Conservation (phyloP, 1,284 basidiomycete species). For the Irpex rosettiformis region DNA sequence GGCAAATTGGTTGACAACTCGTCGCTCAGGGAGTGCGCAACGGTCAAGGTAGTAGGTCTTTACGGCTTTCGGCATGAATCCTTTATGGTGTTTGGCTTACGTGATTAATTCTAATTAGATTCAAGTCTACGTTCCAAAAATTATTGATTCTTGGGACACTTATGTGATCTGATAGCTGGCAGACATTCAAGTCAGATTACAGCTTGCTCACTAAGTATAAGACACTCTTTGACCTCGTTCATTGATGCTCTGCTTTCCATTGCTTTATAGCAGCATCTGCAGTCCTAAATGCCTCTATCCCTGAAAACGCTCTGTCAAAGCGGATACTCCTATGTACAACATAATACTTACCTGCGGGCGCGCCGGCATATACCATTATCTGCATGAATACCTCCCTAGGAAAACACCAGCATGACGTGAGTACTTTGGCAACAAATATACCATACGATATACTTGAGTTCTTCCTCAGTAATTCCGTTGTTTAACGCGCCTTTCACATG, state of each 20-base stretch:
- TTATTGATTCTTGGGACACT: too few species aligned
- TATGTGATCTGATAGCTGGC: too few species aligned
- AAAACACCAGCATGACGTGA: neutral
- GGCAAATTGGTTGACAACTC: too few species aligned
- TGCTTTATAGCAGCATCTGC: neutral
- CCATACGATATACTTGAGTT: neutral
- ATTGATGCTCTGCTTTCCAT: conserved; percentile 1
- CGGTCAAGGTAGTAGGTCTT: too few species aligned
- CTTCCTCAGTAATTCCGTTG: neutral
- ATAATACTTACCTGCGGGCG: neutral
- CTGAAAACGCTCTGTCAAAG: neutral
- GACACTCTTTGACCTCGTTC: too few species aligned
- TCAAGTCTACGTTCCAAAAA: too few species aligned
- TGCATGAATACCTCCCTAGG: neutral
- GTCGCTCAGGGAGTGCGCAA: too few species aligned
- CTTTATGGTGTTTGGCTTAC: too few species aligned
- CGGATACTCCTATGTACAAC: neutral
- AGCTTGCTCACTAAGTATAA: too few species aligned
- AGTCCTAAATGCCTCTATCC: neutral
- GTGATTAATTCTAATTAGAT: too few species aligned
- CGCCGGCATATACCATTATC: neutral
- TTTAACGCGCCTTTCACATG: neutral
- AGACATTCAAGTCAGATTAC: too few species aligned
- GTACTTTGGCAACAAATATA: neutral
- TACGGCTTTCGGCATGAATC: too few species aligned